Percentiles rank a stretch among this genome's conserved stretches.
These are phyloP conservation scores for Alopecurus myosuroides DNA, from an alignment of 176 grass and related monocot species.

Conservation along the genomic window DNA sequence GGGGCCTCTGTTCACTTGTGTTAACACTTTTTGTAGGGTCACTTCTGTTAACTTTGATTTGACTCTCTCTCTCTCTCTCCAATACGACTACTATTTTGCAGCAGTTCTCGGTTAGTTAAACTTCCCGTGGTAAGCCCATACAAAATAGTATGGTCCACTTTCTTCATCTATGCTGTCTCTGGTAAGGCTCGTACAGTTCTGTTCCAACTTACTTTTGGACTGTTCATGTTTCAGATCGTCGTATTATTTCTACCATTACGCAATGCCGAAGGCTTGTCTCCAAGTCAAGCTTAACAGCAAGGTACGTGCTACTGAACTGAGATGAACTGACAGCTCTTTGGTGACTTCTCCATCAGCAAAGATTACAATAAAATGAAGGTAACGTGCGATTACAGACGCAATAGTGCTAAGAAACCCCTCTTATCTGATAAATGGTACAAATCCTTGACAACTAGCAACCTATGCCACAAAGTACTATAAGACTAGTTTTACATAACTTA, in stretches of 20 bases:
- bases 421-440: conserved; percentile 39
- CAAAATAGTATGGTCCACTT: neutral
- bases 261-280: neutral
- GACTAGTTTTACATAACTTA: conserved; percentile 52
- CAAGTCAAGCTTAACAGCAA: neutral
- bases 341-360: conserved; percentile 19
- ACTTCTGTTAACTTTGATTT: neutral
- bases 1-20: neutral
- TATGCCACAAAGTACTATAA: conserved; percentile 55
- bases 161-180: neutral
- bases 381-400: conserved; percentile 18
- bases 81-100: neutral
- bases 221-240: neutral
- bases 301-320: conserved; percentile 10
- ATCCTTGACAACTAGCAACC: conserved; percentile 49
- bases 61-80: neutral
- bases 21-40: neutral
- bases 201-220: neutral
- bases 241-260: neutral
- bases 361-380: conserved; percentile 14
- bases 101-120: neutral
- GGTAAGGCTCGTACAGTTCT: neutral
- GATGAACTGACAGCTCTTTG: neutral
- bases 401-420: conserved; percentile 23
- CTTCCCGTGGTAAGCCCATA: neutral